Percentiles rank a stretch among this genome's conserved stretches.
Conservation (phyloP, 2,329 filamentous ascomycete species). For the Epichloe aotearoae region DNA sequence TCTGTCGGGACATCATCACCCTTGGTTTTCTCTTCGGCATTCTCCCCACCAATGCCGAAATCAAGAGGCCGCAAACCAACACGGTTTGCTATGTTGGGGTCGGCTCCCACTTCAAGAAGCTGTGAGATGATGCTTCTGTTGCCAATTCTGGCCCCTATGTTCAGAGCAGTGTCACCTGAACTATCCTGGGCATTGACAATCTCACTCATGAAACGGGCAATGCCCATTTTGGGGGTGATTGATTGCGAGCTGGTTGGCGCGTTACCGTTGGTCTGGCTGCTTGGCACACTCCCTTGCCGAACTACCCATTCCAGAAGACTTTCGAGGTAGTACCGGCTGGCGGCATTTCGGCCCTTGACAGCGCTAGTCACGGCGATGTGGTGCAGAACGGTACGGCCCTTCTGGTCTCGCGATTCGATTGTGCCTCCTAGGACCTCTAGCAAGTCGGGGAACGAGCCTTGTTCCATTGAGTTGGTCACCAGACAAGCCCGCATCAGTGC, state of each 20-base stretch:
- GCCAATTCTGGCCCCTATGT: constrained; percentile 83
- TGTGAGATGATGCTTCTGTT: constrained; percentile 96
- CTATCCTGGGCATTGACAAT: constrained; percentile 95
- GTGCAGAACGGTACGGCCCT: constrained; percentile 83
- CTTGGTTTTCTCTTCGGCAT: constrained; percentile 29
- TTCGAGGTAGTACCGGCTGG: constrained; percentile 92
- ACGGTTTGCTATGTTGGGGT: constrained; percentile 82
- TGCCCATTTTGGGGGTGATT: constrained; percentile 54
- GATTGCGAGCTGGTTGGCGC: constrained; percentile 27
- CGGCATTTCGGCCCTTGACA: constrained; percentile 81
- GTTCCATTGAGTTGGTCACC: constrained; percentile 89
- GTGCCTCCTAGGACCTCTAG: constrained; percentile 80
- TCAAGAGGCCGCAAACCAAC: constrained; percentile 83
- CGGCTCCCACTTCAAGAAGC: constrained; percentile 84
- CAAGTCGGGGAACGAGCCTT: constrained; percentile 78
- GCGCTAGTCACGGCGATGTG: constrained; percentile 94
- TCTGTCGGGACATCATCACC: constrained; percentile 30
- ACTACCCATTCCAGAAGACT: constrained; percentile 90
- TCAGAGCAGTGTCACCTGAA: constrained; percentile 86
- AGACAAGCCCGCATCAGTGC: constrained; percentile 84
- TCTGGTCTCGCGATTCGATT: constrained; percentile 80
- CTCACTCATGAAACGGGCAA: constrained; percentile 90
- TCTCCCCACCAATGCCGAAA: constrained; percentile 75
- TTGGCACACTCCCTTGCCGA: constrained; percentile 58
- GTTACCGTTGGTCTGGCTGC: constrained; percentile 31